Evolutionary conservation across 192 early-diverging fungal genomes (phyloP).

Genomic region (Coemansia aciculifera): DNA sequence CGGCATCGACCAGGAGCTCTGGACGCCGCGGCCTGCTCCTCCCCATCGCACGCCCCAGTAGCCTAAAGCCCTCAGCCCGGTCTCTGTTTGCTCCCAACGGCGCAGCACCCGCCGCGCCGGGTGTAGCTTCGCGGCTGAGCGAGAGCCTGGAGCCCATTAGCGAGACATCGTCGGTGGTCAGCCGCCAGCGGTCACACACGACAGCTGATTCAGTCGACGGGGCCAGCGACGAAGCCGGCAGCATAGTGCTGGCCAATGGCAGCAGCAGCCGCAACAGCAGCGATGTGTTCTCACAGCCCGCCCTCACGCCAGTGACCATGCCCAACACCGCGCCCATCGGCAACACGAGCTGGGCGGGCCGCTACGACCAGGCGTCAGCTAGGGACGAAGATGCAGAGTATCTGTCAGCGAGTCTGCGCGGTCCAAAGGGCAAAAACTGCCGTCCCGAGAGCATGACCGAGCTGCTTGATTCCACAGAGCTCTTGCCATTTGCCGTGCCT

Average conservation of each 20-base stretch:
- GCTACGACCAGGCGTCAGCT: slow-evolving; percentile 1
- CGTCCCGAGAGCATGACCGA: slow-evolving; percentile 55
- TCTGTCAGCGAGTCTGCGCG: slow-evolving; percentile 42
- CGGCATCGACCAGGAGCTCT: slow-evolving; percentile 10
- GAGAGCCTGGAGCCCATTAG: slow-evolving; percentile 53
- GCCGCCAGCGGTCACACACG: slow-evolving; percentile 45
- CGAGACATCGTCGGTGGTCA: slow-evolving; percentile 36
- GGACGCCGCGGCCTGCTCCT: slow-evolving; percentile 46
- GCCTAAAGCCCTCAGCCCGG: slow-evolving; percentile 42
- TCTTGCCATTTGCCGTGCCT: slow-evolving; percentile 64
- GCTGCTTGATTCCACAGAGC: slow-evolving; percentile 57
- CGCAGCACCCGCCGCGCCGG: background rate
- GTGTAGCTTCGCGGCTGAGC: slow-evolving; percentile 35
- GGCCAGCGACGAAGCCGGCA: slow-evolving; percentile 1
- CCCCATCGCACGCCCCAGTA: slow-evolving; percentile 39
- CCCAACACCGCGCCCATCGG: slow-evolving; percentile 25
- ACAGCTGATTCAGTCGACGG: slow-evolving; percentile 30
- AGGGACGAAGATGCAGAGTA: slow-evolving; percentile 11
- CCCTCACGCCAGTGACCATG: background rate
- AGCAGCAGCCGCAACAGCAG: slow-evolving; percentile 24
- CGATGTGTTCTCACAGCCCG: slow-evolving; percentile 15
- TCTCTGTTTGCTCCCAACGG: slow-evolving; percentile 25
- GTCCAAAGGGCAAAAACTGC: slow-evolving; percentile 55
- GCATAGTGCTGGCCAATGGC: background rate
- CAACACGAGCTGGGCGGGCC: slow-evolving; percentile 10